Conservation (phyloP, 768 basidiomycete genomes). For the Lactarius tabidus region DNA sequence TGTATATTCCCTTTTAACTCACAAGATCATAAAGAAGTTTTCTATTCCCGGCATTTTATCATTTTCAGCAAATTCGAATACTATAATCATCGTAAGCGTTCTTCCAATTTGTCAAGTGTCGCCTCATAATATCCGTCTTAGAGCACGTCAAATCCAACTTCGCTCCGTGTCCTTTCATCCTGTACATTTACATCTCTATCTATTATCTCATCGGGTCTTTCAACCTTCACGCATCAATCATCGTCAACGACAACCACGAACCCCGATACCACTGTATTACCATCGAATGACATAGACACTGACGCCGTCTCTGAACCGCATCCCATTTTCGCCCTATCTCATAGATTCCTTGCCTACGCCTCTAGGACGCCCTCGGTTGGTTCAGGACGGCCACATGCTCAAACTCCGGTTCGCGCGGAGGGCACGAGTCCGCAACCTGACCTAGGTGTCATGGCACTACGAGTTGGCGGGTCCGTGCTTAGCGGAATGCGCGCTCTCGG, state of each 20-base stretch:
- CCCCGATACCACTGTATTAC: slow-evolving; percentile 40
- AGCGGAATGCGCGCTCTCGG: slow-evolving; percentile 62
- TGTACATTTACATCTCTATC: slow-evolving; percentile 48
- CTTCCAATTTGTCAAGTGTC: not conserved
- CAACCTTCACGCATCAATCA: slow-evolving; percentile 38
- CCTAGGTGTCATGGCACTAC: slow-evolving; percentile 50
- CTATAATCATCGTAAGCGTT: slow-evolving; percentile 55
- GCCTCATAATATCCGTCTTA: slow-evolving; percentile 29
- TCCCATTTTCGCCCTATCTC: slow-evolving; percentile 59
- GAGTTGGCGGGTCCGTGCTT: slow-evolving; percentile 57
- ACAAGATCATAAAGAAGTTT: slow-evolving; percentile 48
- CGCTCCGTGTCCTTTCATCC: slow-evolving; percentile 55
- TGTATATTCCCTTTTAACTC: slow-evolving; percentile 46
- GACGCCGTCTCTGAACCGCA: slow-evolving; percentile 27
- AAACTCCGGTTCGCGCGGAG: slow-evolving; percentile 13
- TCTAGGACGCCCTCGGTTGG: slow-evolving; percentile 32
- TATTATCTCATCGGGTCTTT: slow-evolving; percentile 46
- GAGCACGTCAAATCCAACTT: slow-evolving; percentile 55
- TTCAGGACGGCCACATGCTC: slow-evolving; percentile 24
- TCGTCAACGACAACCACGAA: slow-evolving; percentile 28
- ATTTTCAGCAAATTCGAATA: slow-evolving; percentile 45
- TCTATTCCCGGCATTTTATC: slow-evolving; percentile 40
- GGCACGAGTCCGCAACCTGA: slow-evolving; percentile 40
- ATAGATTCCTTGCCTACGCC: slow-evolving; percentile 61
- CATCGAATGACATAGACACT: slow-evolving; percentile 29